Percentiles rank a stretch among this genome's conserved stretches.
phyloP scores from a whole-genome alignment of 192 early-diverging fungal species.

The Backusella tarrabulga region DNA sequence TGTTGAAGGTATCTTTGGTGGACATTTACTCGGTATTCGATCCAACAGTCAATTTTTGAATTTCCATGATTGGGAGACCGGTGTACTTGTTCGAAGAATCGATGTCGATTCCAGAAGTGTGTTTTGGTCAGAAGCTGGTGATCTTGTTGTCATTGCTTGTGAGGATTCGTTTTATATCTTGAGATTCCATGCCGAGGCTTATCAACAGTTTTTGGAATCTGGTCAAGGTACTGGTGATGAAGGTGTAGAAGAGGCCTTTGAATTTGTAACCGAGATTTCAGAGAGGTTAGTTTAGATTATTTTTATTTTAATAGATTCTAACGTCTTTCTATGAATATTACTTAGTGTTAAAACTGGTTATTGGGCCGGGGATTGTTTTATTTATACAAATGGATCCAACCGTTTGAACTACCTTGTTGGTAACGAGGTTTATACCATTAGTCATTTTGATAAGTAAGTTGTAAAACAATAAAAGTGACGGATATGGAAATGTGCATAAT shows the following conservation, averaged over 20 bases:
- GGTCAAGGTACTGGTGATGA: constrained; percentile 80
- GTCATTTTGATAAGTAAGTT: constrained; percentile 88
- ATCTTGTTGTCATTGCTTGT: constrained; percentile 87
- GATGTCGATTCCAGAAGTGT: constrained; percentile 86
- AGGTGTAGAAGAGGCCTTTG: constrained; percentile 95
- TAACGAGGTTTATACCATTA: constrained; percentile 90
- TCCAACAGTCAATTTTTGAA: constrained; percentile 76
- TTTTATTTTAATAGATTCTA: no score
- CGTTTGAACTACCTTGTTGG: constrained; percentile 97
- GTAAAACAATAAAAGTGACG: background rate
- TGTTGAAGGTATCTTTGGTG: constrained; percentile 94
- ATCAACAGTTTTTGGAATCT: constrained; percentile 64
- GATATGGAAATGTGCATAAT: background rate
- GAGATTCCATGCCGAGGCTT: constrained; percentile 84
- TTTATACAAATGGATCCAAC: constrained; percentile 91
- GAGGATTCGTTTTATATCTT: constrained; percentile 96
- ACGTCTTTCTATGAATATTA: background rate
- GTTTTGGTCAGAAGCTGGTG: constrained; percentile 94
- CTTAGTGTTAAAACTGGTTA: constrained; percentile 86
- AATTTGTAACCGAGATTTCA: constrained; percentile 91
- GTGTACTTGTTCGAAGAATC: constrained; percentile 86
- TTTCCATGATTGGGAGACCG: constrained; percentile 99
- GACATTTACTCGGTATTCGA: constrained; percentile 84
- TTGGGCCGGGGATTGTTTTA: constrained; percentile 99
- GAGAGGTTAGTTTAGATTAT: constrained; percentile 42